These are phyloP conservation scores for Malus domestica DNA, from an alignment of 306 rosid genomes.

Conservation along the genomic window ASM211411v1 NC_041804.1:6865501-6866000, in stretches of 20 bases:
- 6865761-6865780: conserved; percentile 76
- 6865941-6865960: conserved; percentile 4
- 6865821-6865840: conserved; percentile 35
- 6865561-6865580: no score
- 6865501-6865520: no score
- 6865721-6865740: background rate
- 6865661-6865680: no score
- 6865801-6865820: conserved; percentile 28
- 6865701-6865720: no score
- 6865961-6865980: background rate
- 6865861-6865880: conserved; percentile 35
- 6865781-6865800: conserved; percentile 36
- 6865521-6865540: no score
- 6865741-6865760: background rate
- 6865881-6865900: conserved; percentile 48
- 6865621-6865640: no score
- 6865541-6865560: no score
- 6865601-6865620: no score
- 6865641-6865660: no score
- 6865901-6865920: conserved; percentile 36
- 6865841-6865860: conserved; percentile 57
- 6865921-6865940: conserved; percentile 30
- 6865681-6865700: no score
- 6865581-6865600: no score
- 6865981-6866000: background rate